Evolutionary conservation across 768 basidiomycete species (phyloP).

Genomic region (Sporobolomyces pararoseus): DNA sequence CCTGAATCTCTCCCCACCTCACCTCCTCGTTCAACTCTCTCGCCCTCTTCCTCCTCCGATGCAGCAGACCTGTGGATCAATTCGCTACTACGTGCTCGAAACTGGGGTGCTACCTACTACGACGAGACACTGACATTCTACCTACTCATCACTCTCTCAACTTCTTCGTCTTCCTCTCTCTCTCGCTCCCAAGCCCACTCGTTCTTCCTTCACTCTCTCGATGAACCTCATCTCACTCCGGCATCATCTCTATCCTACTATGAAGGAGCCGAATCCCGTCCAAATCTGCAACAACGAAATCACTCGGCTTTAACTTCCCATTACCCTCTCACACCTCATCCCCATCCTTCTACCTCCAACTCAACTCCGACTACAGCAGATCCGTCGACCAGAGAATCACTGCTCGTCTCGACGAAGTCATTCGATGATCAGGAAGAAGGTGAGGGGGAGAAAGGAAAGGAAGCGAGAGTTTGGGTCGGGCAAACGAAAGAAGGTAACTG

Average conservation of each 20-base stretch:
- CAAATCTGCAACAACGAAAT: background rate
- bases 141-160: slow-evolving; percentile 5
- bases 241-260: slow-evolving; percentile 15
- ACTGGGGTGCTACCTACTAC: background rate
- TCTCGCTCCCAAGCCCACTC: slow-evolving; percentile 12
- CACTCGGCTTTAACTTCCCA: background rate
- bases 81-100: background rate
- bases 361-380: background rate
- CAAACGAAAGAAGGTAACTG: slow-evolving; percentile 2
- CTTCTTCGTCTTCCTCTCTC: background rate
- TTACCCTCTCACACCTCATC: slow-evolving; percentile 10
- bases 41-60: background rate
- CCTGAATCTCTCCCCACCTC: background rate
- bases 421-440: background rate
- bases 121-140: background rate
- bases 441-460: background rate
- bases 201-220: slow-evolving; percentile 7
- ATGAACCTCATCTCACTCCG: slow-evolving; percentile 9
- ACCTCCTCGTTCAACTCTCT: background rate
- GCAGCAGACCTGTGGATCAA: slow-evolving; percentile 9
- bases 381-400: background rate
- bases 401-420: background rate
- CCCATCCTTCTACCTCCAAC: background rate
- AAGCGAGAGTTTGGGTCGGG: slow-evolving; percentile 13
- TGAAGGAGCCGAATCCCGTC: slow-evolving; percentile 1